A percentile compares a stretch with the other conserved stretches of the same genome.
These are phyloP conservation scores for Pterula multifida DNA, from an alignment of 1,284 basidiomycete species.

Conservation along the genomic window DNA sequence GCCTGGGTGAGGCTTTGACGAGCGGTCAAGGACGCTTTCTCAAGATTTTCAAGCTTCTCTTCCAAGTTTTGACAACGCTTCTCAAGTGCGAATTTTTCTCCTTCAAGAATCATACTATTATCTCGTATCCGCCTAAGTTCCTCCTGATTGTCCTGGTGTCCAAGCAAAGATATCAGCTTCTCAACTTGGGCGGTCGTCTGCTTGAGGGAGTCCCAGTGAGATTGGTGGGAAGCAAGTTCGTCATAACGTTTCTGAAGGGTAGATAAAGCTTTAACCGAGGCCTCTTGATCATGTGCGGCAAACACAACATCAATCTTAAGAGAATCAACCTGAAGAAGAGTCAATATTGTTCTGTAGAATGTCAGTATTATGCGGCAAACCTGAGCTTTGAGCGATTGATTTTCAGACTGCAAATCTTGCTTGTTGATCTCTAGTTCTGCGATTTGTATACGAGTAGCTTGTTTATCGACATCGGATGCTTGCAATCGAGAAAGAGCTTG, in stretches of 20 bases:
- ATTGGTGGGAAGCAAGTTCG: slow-evolving; percentile 43
- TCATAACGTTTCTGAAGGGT: slow-evolving; percentile 49
- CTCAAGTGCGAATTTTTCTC: slow-evolving; percentile 52
- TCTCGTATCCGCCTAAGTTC: slow-evolving; percentile 58
- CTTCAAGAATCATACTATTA: slow-evolving; percentile 50
- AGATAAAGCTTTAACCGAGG: slow-evolving; percentile 33
- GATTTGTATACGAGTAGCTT: slow-evolving; percentile 47
- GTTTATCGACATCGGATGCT: slow-evolving; percentile 51
- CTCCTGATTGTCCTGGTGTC: slow-evolving; percentile 58
- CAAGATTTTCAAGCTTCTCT: slow-evolving; percentile 41
- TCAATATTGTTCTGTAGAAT: slow-evolving; percentile 1
- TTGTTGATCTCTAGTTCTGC: slow-evolving; percentile 47
- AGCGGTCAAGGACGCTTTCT: slow-evolving; percentile 42
- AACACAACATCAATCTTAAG: slow-evolving; percentile 46
- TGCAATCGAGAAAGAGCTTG: slow-evolving; percentile 59
- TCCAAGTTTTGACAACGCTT: slow-evolving; percentile 66
- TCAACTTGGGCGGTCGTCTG: slow-evolving; percentile 60
- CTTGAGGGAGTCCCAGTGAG: slow-evolving; percentile 60
- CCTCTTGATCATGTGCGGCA: slow-evolving; percentile 48
- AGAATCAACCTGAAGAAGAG: slow-evolving; percentile 37
- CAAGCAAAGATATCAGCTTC: slow-evolving; percentile 42
- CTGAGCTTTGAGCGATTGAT: slow-evolving; percentile 42
- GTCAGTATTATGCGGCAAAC: slow-evolving; percentile 25
- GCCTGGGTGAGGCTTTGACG: slow-evolving; percentile 57
- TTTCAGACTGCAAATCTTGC: slow-evolving; percentile 39